These are phyloP conservation scores for Populus nigra DNA, from an alignment of 345 rosid genomes.

Conservation along the genomic window DNA sequence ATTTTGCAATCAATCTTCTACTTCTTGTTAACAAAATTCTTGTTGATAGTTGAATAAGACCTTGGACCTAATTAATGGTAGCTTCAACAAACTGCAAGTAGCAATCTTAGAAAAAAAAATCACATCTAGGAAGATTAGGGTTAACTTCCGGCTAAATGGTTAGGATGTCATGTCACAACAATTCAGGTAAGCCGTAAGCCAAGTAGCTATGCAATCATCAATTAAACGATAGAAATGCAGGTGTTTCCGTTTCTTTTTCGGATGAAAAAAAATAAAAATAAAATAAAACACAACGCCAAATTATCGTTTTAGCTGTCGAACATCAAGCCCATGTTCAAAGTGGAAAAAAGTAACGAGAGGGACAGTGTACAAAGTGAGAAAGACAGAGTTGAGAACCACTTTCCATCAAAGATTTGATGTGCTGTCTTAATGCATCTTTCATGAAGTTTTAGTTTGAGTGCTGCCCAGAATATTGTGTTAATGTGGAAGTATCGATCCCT, in stretches of 20 bases:
- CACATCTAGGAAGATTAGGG: too few relatives aligned
- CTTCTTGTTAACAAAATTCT: not conserved
- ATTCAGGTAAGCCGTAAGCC: not conserved
- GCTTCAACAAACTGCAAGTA: not conserved
- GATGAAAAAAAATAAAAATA: too few relatives aligned
- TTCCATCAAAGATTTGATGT: not conserved
- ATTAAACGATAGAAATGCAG: too few relatives aligned
- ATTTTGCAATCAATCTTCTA: not conserved
- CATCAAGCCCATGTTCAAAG: not conserved
- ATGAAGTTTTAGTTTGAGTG: not conserved
- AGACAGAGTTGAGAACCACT: not conserved
- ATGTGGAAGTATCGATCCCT: not conserved
- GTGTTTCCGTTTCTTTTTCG: too few relatives aligned
- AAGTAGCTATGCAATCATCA: too few relatives aligned
- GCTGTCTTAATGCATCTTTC: not conserved
- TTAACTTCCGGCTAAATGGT: not conserved
- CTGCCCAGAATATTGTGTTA: not conserved
- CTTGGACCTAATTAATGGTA: slow-evolving; percentile 1
- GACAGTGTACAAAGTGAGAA: not conserved
- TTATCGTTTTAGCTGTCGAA: not conserved
- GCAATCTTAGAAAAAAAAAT: slow-evolving; percentile 10
- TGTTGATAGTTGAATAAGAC: slow-evolving; percentile 10
- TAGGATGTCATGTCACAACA: not conserved
- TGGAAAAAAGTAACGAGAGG: not conserved
- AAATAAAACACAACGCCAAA: too few relatives aligned